Conservation (phyloP, 2,329 filamentous ascomycete genomes). For the Aspergillus sp. region DNA sequence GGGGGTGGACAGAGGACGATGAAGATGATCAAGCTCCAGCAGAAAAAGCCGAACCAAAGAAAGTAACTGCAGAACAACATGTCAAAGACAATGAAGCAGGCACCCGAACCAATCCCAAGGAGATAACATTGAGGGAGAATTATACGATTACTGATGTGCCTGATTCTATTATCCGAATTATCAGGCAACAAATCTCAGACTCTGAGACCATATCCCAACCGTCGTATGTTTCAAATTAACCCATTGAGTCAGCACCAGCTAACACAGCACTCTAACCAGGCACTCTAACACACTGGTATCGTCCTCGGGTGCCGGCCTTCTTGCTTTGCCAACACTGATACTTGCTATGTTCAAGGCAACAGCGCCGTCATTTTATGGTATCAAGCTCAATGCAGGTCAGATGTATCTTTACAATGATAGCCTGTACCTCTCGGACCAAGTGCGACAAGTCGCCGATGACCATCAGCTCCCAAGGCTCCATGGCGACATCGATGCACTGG, state of each 20-base stretch:
- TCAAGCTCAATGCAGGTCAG: slow-evolving; percentile 51
- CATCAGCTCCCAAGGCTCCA: slow-evolving; percentile 52
- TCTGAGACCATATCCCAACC: slow-evolving; percentile 38
- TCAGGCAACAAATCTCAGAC: slow-evolving; percentile 44
- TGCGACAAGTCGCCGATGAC: slow-evolving; percentile 50
- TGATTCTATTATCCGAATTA: slow-evolving; percentile 61
- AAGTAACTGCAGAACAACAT: slow-evolving; percentile 21
- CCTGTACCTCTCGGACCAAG: slow-evolving; percentile 55
- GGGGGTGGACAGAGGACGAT: slow-evolving; percentile 79
- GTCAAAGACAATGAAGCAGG: slow-evolving; percentile 20
- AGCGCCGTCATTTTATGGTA: slow-evolving; percentile 46
- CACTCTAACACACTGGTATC: slow-evolving; percentile 38
- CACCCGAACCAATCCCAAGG: slow-evolving; percentile 43
- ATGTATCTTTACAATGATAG: slow-evolving; percentile 68
- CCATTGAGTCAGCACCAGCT: slow-evolving; percentile 11
- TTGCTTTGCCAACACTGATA: slow-evolving; percentile 48
- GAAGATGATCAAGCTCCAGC: slow-evolving; percentile 32
- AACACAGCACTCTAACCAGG: slow-evolving; percentile 20
- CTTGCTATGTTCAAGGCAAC: slow-evolving; percentile 53
- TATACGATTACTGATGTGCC: slow-evolving; percentile 90
- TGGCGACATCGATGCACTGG: slow-evolving; percentile 55
- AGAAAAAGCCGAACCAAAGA: slow-evolving; percentile 16
- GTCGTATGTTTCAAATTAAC: slow-evolving; percentile 29
- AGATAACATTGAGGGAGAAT: slow-evolving; percentile 77
- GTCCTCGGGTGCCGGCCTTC: slow-evolving; percentile 44